Evolutionary conservation across 192 early-diverging fungal genomes (phyloP), one percentile per base, ranked within the genome.

Genomic region (Linnemannia exigua): DNA sequence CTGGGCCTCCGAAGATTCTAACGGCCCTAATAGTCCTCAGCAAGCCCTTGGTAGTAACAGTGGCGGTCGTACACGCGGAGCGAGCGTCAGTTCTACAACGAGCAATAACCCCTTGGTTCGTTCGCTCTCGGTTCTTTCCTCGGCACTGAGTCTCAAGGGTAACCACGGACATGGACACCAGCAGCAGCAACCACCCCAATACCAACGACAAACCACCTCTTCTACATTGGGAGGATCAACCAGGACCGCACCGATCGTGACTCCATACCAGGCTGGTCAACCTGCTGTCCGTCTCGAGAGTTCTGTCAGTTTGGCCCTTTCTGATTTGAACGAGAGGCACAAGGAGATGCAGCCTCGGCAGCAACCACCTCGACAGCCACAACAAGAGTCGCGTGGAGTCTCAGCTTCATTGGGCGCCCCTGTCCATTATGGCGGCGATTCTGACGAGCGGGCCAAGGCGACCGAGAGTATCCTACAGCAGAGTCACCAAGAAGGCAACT

Each of bases 251-350:
- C 83, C 77, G 5, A 79, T 52, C 15, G 83, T 85, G 25, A 85
- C 77, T 1, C 83, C 83, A 7, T 85, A 85, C 31, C 77, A 79
- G 35, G 69, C 77, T 16, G 72, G 71, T 25, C 83, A 85, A 22
- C 73, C 77, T 37, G 67, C 77, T 17, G 83, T 85, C 28, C 83
- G 77, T 14, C 67, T 85, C n/a, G 51, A 48, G 17, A 72, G 74
- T 41, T 38, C 72, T 11, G 37, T 63, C 2, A 79, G 73, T 28
- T 28, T 85, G 1, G 69, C 36, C 6, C 70, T 77, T 7, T 20
- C 41, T 3, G 75, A 82, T 25, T 20, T 51, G 31, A 76, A 67
- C 15, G 75, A 73, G 36, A 5, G 36, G 22, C 67, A 54, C 28
- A 61, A 52, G 46, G 22, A 44, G 14, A 0, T n/a, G 4, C 58